phyloP scores from a whole-genome alignment of 2,329 filamentous ascomycete species.

The Cytospora schulzeri region DNA sequence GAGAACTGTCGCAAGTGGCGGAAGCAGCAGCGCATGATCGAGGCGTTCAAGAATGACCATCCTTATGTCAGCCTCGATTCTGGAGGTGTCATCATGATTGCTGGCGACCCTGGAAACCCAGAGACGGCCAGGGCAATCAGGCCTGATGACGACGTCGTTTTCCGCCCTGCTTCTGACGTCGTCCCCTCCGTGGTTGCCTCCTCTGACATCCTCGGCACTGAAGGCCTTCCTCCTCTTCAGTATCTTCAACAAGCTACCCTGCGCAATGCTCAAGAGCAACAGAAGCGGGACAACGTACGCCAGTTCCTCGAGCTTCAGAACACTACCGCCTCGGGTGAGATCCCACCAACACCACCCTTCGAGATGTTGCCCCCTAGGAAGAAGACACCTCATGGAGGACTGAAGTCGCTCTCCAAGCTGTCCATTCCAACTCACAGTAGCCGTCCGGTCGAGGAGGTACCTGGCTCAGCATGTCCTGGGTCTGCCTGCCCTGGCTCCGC shows the following conservation, averaged over 20 bases:
- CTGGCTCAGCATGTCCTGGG: conserved; percentile 36
- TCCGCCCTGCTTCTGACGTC: conserved; percentile 72
- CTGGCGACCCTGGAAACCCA: conserved; percentile 78
- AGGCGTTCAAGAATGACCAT: conserved; percentile 74
- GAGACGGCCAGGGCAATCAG: conserved; percentile 62
- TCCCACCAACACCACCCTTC: conserved; percentile 71
- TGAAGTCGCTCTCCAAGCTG: conserved; percentile 63
- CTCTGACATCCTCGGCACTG: conserved; percentile 82
- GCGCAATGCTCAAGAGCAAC: conserved; percentile 67
- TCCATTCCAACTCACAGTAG: conserved; percentile 53
- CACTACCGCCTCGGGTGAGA: conserved; percentile 49
- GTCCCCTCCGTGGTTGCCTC: conserved; percentile 86
- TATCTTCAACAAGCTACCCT: conserved; percentile 76
- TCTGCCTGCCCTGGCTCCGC: conserved; percentile 33
- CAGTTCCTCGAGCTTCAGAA: conserved; percentile 90
- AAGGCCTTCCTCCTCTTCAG: conserved; percentile 61
- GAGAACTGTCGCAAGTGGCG: conserved; percentile 82
- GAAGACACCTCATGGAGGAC: conserved; percentile 52
- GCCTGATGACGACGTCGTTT: conserved; percentile 52
- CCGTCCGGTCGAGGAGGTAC: conserved; percentile 27
- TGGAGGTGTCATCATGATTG: conserved; percentile 72
- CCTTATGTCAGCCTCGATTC: conserved; percentile 64
- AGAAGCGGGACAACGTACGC: conserved; percentile 90
- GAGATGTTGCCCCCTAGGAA: conserved; percentile 58
- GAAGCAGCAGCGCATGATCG: conserved; percentile 77